phyloP scores from a whole-genome alignment of 2,329 filamentous ascomycete genomes.

The Alternaria triticina region DNA sequence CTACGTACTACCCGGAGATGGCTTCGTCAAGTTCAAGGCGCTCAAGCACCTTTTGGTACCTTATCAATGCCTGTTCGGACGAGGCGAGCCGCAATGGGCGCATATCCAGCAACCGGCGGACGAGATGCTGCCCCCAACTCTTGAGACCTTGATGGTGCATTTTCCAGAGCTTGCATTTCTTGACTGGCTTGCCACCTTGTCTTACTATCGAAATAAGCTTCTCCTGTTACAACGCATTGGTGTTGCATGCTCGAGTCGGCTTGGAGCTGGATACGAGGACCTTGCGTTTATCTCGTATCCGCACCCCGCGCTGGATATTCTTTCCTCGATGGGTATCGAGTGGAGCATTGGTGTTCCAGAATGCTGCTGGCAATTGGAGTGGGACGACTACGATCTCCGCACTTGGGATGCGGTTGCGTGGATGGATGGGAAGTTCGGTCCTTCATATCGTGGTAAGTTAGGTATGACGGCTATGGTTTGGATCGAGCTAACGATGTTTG shows the following conservation, averaged over 20 bases:
- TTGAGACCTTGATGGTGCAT: background rate
- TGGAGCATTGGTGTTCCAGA: background rate
- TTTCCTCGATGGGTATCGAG: background rate
- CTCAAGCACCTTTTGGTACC: background rate
- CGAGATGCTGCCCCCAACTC: background rate
- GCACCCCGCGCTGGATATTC: background rate
- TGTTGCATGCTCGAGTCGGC: background rate
- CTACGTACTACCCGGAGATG: background rate
- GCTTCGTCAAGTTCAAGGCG: background rate
- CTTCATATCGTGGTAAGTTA: background rate
- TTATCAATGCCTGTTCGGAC: background rate
- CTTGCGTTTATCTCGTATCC: background rate
- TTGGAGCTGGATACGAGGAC: background rate
- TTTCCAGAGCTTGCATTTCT: background rate
- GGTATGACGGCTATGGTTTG: fast-evolving
- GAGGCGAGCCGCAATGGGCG: background rate
- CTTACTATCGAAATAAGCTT: background rate
- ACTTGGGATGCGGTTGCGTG: background rate
- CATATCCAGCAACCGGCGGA: background rate
- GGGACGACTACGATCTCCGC: background rate
- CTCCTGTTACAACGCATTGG: background rate
- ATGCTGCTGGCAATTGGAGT: background rate
- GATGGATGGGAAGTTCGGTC: background rate
- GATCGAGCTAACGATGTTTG: background rate
- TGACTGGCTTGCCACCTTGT: background rate